Evolutionary conservation across 495 filamentous ascomycete species (phyloP), one percentile per base, ranked within the genome.

Genomic region (Tuber borchii): DNA sequence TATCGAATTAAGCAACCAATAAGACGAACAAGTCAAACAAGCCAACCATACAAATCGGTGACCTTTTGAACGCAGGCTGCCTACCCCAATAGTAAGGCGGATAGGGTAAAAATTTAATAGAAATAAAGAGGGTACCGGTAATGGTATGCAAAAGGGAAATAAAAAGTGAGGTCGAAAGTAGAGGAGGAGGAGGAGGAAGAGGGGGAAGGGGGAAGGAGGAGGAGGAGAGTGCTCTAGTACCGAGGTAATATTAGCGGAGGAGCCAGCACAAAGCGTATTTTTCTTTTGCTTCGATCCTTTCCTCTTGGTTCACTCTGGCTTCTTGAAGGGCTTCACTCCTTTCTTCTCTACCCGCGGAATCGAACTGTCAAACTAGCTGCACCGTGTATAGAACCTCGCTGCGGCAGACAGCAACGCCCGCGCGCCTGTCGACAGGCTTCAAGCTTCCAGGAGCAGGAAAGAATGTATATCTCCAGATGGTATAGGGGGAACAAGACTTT

Each of bases 21-120:
- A 20, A 51, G 46, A 20, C 51, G 51, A 56, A 56, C n/a, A 56
- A 17, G 56, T 65, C n/a, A 31, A 31, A 14, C 26, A 65, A 65
- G n/a, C 26, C 56, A 65, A 65, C 56, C 56, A 65, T 16, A 31
- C 12, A 65, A 65, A 65, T n/a, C n/a, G 74, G 61, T 74, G 73
- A 37, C 56, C 61, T 39, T 43, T 71, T 22, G 26, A 45, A 34
- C 26, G 69, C 37, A 75, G 40, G 20, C 43, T 8, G 22, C 51
- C 34, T 43, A 43, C 45, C 68, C 26, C 40, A 69, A 44, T 31
- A n/a, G 74, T 71, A 70, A 39, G 19, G 69, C 42, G 39, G 74
- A n/a, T 44, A 37, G 44, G 37, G 26, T 73, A 40, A 48, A n/a
- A 2, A 2, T 40, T 40, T 40, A 40, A 46, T 20, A 22, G 71